Base-by-base conservation (phyloP, 169 alveolate genomes). In the Plasmodium berghei region DNA sequence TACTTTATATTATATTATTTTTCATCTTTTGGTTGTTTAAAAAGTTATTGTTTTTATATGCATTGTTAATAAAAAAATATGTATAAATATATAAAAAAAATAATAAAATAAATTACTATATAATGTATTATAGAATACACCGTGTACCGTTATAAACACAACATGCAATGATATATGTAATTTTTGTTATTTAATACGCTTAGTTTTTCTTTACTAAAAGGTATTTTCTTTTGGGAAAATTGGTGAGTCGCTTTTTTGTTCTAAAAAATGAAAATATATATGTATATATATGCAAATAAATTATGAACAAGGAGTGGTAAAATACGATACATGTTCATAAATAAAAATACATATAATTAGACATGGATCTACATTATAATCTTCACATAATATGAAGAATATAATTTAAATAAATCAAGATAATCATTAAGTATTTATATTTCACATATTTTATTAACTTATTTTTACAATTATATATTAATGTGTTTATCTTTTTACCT, bases 221-320 rank as follows among this genome's bases (percentile, higher is more conserved):
- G 55, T 74, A 74, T 20, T 74, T 74, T 74, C 88, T 74, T 66
- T 59, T 40, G 18, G 88, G 88, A 69, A 74, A 74, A 66, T 74
- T 74, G 9, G 18, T 6, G 20, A 62, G 6, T 74, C 63, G 46
- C 61, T 74, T 74, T 40, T 74, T 24, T 28, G 40, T 48, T 62
- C 88, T 74, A 49, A 40, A 24, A 18, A 12, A 14, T 12, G 46
- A 40, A 6, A 18, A 20, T 55, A 12, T 54, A 2, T 22, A 20
- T 54, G 10, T n/a, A 20, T 54, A 52, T 14, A 34, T 18, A 2
- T 1, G 20, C 40, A 28, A 28, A 64, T 34, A 10, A 12, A 20
- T 9, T 9, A 58, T n/a, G 20, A 62, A 28, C 20, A 46, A 2
- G 49, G 9, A 9, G 14, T 5, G 46, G 40, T 12, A 45, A 45